Base-by-base conservation (phyloP, 176 grass and related monocot genomes). In the Tuctoria greenei region DNA sequence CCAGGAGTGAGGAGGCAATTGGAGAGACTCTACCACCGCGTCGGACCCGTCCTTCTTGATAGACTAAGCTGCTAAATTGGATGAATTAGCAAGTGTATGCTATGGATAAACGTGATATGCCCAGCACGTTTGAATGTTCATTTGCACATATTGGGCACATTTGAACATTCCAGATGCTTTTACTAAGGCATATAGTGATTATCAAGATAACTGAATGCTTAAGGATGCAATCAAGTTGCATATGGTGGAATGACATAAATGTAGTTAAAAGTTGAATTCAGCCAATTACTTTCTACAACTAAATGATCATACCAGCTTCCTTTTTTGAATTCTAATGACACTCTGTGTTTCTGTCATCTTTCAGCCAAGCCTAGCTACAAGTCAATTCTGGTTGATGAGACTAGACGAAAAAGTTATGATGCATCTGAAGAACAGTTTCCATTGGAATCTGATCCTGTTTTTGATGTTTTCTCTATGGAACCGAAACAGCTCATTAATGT, bases 361-460 rank as follows among this genome's bases (percentile, higher is more conserved):
- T 71, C 87, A 99, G 96, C 80, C 10, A 88, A 88, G 75, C 51
- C 77, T 67, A 84, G 81, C 55, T 66, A 69, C 78, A 85, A 87
- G 41, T 64, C 89, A 79, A 35, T 92, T 80, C 76, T 90, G 44
- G 87, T 95, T 57, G 96, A 99, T 85, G 92, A 95, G 75, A 90
- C 83, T 75, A 88, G 96, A 82, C 80, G 96, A 25, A 93, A 89
- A 83, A 99, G 85, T 83, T 99, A 95, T 20, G 38, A 75, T 78
- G 74, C 60, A 21, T 85, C 5, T 81, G 85, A 90, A 73, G 82
- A 90, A 71, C 87, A 90, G 60, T 34, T 46, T 82, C 36, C 64
- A 36, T 64, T 78, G 23, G 87, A 99, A 81, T 67, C 56, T 74
- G 77, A 88, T 39, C 69, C 66, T 43, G 79, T 92, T 66, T 92